phyloP scores from a whole-genome alignment of 1,284 basidiomycete species.

The Singerocomus inundabilis region DNA sequence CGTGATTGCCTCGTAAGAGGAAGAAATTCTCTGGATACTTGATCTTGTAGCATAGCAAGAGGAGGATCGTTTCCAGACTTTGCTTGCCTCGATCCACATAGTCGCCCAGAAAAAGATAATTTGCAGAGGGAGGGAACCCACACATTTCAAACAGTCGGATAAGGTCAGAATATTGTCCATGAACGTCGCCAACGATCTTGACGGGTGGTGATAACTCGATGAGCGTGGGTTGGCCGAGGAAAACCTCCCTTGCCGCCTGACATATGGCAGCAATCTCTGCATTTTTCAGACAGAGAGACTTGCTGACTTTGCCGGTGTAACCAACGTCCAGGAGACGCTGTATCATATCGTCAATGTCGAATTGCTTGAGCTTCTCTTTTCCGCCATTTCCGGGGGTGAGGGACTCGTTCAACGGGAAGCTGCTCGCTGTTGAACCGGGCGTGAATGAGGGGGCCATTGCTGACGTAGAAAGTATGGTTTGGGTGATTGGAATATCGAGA shows the following conservation, averaged over 20 bases:
- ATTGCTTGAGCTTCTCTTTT: slow-evolving; percentile 60
- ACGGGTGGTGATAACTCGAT: slow-evolving; percentile 98
- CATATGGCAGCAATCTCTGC: slow-evolving; percentile 95
- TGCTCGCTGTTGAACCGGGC: slow-evolving; percentile 45
- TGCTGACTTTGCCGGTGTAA: slow-evolving; percentile 97
- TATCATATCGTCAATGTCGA: slow-evolving; percentile 99
- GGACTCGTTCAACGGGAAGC: slow-evolving; percentile 40
- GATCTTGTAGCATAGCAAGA: slow-evolving; percentile 98
- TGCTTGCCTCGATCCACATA: slow-evolving; percentile 99
- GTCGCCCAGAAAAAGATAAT: slow-evolving; percentile 98
- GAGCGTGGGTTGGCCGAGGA: slow-evolving; percentile 94
- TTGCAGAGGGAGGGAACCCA: slow-evolving; percentile 95
- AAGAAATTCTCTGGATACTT: slow-evolving; percentile 99
- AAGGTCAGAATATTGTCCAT: slow-evolving; percentile 98
- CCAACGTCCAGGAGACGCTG: slow-evolving; percentile 94
- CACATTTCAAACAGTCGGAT: slow-evolving; percentile 99
- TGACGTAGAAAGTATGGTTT: slow-evolving; percentile 71
- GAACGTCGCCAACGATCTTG: slow-evolving; percentile 99
- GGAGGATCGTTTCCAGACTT: slow-evolving; percentile 95
- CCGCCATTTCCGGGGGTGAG: slow-evolving; percentile 41
- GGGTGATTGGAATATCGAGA: slow-evolving; percentile 72
- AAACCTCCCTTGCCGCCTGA: slow-evolving; percentile 95
- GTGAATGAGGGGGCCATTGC: slow-evolving; percentile 40
- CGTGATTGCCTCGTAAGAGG: slow-evolving; percentile 96
- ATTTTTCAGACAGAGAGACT: slow-evolving; percentile 95